Percentiles rank a stretch among this genome's conserved stretches.
Evolutionary conservation across 129 eudicot genomes (phyloP).

Genomic region (Deinandra increscens): DNA sequence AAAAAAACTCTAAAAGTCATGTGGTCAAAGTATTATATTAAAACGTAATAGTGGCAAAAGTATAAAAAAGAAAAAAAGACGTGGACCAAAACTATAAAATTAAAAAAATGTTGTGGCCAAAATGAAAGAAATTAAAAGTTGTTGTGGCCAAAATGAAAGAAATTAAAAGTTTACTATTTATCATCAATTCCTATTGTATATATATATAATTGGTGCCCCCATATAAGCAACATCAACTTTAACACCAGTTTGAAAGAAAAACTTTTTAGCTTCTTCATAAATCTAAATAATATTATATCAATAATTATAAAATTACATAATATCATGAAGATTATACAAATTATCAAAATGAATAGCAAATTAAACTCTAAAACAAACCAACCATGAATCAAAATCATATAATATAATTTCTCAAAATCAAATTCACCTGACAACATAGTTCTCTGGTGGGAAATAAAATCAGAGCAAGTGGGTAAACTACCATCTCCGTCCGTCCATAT

Average conservation of each 20-base stretch:
- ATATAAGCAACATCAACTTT: conserved; percentile 83
- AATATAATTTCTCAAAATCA: too few relatives aligned
- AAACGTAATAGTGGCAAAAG: too few relatives aligned
- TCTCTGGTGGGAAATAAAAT: conserved; percentile 84
- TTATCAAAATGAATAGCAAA: background rate
- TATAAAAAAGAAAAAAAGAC: too few relatives aligned
- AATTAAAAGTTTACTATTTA: too few relatives aligned
- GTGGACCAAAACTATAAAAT: too few relatives aligned
- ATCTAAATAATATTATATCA: conserved; percentile 38
- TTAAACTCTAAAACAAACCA: background rate
- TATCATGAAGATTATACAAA: background rate
- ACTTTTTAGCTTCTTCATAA: conserved; percentile 77
- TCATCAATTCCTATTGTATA: too few relatives aligned
- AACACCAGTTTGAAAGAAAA: conserved; percentile 69
- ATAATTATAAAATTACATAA: background rate
- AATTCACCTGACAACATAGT: conserved; percentile 64
- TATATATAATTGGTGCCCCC: conserved; percentile 81
- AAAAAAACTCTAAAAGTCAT: too few relatives aligned
- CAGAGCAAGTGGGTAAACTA: conserved; percentile 61
- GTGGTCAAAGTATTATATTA: too few relatives aligned
- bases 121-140: too few relatives aligned
- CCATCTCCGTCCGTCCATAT: conserved; percentile 28
- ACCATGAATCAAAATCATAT: background rate
- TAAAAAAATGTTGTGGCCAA: too few relatives aligned
- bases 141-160: too few relatives aligned